Evolutionary conservation across 345 rosid genomes (phyloP), one percentile per base, ranked within the genome.

Genomic region (Pseudoturritis turrita): DNA sequence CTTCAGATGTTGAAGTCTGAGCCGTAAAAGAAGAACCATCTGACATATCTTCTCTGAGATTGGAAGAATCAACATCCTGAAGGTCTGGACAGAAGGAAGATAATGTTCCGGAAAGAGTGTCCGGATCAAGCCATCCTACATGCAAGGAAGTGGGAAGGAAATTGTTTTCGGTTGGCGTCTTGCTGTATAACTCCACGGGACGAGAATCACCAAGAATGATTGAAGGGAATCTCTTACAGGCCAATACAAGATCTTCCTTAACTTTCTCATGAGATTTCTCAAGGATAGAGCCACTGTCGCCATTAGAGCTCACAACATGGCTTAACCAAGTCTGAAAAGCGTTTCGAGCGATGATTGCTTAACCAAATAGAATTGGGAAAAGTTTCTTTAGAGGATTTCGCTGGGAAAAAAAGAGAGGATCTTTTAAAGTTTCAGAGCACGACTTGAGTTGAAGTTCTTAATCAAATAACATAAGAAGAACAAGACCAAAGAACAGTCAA

Each of bases 171-270:
- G 78, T 53, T 66, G 75, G 81, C 75, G 82, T 57, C 47, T 80
- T 84, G 37, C 82, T 82, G 81, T 89, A 92, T 74, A 95, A 54
- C 56, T 81, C 83, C 52, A 95, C 82, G 0, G 81, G 84, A 51
- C 62, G 83, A 65, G 90, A 86, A 70, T 77, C 82, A 60, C 98
- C 92, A 33, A 91, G 75, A 45, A 51, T 46, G 77, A 95, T 89
- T 7, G 94, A 83, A 52, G 98, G 97, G 81, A 88, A 95, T 68
- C 79, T 86, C 81, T 84, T 82, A 76, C 94, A 76, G 1, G 91
- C 87, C 58, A 78, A 68, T n/a, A 78, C 78, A 70, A 81, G 82
- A 50, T 86, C 90, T 76, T 83, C 77, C 73, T 81, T 75, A 37
- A 69, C 71, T 80, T 74, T 65, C 13, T 25, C 28, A 53, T 52